Evolutionary conservation across 441 rosid genomes (phyloP).

Genomic region (Brassica balearica): DNA sequence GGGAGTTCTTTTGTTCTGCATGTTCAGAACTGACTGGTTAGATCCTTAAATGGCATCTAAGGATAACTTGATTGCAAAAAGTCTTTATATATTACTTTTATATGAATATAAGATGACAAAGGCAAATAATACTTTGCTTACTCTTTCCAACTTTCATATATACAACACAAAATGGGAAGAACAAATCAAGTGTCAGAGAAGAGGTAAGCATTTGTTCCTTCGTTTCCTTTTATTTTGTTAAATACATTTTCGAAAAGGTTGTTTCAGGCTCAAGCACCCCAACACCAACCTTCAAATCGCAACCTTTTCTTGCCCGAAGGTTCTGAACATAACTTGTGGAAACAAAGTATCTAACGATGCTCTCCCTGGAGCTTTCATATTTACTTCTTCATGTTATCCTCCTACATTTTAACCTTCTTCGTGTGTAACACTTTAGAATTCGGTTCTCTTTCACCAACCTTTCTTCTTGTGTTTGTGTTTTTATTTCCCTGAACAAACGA

Average conservation of each 20-base stretch:
- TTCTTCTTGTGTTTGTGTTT: too few species aligned
- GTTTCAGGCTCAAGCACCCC: slow-evolving; percentile 12
- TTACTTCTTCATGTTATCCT: too few species aligned
- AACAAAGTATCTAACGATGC: slow-evolving; percentile 9
- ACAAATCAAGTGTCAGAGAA: slow-evolving; percentile 29
- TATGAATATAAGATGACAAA: neutral
- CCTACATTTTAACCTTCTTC: too few species aligned
- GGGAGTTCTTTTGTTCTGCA: neutral
- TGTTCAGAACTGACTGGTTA: neutral
- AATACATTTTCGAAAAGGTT: slow-evolving; percentile 5
- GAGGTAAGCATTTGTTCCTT: slow-evolving; percentile 41
- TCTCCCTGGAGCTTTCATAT: too few species aligned
- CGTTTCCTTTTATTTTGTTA: neutral
- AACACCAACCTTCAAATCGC: neutral
- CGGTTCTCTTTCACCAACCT: too few species aligned
- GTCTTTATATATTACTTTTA: too few species aligned
- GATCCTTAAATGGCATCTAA: neutral
- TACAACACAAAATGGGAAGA: neutral
- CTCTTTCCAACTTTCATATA: slow-evolving; percentile 19
- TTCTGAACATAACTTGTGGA: slow-evolving; percentile 23
- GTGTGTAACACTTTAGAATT: too few species aligned
- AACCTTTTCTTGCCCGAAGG: neutral
- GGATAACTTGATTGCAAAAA: neutral
- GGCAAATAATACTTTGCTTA: slow-evolving; percentile 37
- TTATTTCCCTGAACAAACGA: too few species aligned